These are phyloP conservation scores for Trametes versicolor DNA, from an alignment of 1,284 basidiomycete species.

Conservation along the genomic window DNA sequence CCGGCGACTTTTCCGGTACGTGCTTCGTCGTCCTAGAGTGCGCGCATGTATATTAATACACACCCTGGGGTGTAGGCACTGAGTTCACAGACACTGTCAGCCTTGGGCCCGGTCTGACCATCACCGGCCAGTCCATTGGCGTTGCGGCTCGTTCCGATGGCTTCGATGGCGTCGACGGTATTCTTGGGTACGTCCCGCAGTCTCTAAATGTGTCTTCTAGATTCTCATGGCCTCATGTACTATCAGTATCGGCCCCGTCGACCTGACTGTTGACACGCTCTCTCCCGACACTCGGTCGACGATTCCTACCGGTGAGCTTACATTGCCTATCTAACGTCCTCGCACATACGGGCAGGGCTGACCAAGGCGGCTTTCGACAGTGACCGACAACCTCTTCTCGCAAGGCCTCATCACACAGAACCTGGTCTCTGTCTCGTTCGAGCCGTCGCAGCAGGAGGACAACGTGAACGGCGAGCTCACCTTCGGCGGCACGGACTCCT, in stretches of 20 bases:
- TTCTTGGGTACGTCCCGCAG: constrained; percentile 48
- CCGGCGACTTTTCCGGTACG: constrained; percentile 58
- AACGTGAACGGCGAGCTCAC: constrained; percentile 43
- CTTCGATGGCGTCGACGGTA: constrained; percentile 55
- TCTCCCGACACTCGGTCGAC: constrained; percentile 27
- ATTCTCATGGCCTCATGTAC: not conserved
- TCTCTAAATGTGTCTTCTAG: not conserved
- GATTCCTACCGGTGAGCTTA: constrained; percentile 31
- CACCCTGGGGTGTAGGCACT: constrained; percentile 13
- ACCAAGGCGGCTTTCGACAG: constrained; percentile 11
- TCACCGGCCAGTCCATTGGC: constrained; percentile 58
- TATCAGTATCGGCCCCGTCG: constrained; percentile 55
- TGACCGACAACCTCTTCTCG: constrained; percentile 58
- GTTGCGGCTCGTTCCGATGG: constrained; percentile 53
- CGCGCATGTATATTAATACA: too few relatives aligned
- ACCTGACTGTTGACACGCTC: constrained; percentile 48
- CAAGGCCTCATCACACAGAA: constrained; percentile 36
- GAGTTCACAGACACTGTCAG: constrained; percentile 42
- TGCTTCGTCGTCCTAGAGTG: not conserved
- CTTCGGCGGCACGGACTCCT: constrained; percentile 58
- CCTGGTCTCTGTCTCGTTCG: constrained; percentile 59
- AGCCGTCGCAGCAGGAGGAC: constrained; percentile 46
- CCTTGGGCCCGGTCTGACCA: constrained; percentile 32
- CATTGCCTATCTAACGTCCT: not conserved
- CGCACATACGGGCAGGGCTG: too few relatives aligned